Evolutionary conservation across 2,329 filamentous ascomycete species (phyloP).

Genomic region (Penicillium verrucosum): DNA sequence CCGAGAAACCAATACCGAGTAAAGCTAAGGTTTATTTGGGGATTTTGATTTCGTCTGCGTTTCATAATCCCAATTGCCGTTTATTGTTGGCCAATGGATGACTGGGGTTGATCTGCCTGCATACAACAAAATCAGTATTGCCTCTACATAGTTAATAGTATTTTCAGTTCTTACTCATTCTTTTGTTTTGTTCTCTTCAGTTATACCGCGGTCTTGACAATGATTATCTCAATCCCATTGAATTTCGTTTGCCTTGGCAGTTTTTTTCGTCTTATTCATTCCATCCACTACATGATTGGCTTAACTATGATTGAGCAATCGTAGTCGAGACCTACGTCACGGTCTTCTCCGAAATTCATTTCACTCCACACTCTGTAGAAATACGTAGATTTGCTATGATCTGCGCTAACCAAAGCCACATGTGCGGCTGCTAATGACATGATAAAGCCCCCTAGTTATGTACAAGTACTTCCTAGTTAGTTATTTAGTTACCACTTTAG

Average conservation of each 20-base stretch:
- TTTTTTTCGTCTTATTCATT: not conserved
- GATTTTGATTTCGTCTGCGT: not conserved
- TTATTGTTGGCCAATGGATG: not conserved
- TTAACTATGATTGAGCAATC: not conserved
- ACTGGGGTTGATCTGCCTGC: not conserved
- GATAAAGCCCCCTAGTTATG: not conserved
- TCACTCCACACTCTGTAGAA: not conserved
- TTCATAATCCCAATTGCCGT: not conserved
- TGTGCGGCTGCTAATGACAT: not conserved
- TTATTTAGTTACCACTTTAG: not conserved
- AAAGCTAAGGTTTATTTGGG: too few relatives aligned
- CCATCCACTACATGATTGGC: not conserved
- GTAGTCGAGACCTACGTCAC: not conserved
- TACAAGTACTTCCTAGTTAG: too few relatives aligned
- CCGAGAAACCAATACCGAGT: not conserved
- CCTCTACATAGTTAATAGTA: not conserved
- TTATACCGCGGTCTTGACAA: not conserved
- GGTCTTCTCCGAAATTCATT: too few relatives aligned
- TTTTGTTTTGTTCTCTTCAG: not conserved
- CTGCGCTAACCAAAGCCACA: not conserved
- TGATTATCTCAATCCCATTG: not conserved
- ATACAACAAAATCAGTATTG: not conserved
- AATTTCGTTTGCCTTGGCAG: not conserved
- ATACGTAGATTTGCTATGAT: not conserved
- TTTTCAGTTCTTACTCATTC: not conserved